A percentile compares a stretch with the other conserved stretches of the same genome.
Evolutionary conservation across 805 yeast genomes (phyloP).

Genomic region (Priceomyces haplophilus): DNA sequence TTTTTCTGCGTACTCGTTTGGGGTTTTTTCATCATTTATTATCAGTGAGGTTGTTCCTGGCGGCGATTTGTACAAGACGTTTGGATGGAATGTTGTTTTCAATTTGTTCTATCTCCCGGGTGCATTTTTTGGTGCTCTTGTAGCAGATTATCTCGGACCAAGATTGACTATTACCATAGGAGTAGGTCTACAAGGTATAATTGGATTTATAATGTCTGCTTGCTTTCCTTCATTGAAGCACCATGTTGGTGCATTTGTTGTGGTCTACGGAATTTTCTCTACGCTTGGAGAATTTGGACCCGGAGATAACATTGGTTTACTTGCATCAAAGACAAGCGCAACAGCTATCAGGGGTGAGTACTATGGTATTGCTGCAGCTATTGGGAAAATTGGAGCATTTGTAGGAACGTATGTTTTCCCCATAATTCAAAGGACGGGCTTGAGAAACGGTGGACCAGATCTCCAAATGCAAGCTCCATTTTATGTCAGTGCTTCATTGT

Average conservation of each 20-base stretch:
- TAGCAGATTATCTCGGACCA: conserved; percentile 91
- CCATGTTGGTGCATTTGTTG: conserved; percentile 75
- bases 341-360: conserved; percentile 88
- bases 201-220: conserved; percentile 85
- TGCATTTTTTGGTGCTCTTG: conserved; percentile 77
- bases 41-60: conserved; percentile 56
- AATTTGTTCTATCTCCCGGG: conserved; percentile 91
- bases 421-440: conserved; percentile 45
- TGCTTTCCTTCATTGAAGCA: conserved; percentile 51
- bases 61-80: conserved; percentile 63
- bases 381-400: conserved; percentile 91
- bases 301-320: conserved; percentile 86
- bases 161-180: conserved; percentile 73
- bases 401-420: conserved; percentile 90
- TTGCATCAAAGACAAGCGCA: conserved; percentile 83
- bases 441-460: conserved; percentile 52
- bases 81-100: conserved; percentile 91
- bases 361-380: conserved; percentile 88
- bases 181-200: conserved; percentile 64
- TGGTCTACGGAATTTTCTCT: conserved; percentile 83
- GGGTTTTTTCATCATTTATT: conserved; percentile 76
- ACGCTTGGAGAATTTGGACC: conserved; percentile 92
- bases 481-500: conserved; percentile 75
- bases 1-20: conserved; percentile 83
- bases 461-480: conserved; percentile 73